Percentiles rank a stretch among this genome's conserved stretches.
Conservation (phyloP, 2,329 filamentous ascomycete genomes). For the Sordariomycetes sp. region DNA sequence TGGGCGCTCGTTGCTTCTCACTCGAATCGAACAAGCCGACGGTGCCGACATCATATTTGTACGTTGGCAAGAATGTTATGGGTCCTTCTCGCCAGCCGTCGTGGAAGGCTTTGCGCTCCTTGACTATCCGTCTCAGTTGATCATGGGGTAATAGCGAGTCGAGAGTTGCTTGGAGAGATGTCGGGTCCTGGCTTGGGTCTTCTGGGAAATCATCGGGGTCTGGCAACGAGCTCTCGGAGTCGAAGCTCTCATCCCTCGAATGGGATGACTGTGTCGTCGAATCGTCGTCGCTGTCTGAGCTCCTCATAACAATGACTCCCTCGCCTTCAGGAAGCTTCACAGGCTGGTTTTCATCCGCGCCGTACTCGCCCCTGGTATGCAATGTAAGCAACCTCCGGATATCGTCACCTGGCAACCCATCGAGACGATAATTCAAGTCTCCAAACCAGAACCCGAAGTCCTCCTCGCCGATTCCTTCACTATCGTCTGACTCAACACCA, state of each 20-base stretch:
- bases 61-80: constrained; percentile 85
- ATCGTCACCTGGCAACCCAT: constrained; percentile 81
- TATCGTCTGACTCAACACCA: constrained; percentile 56
- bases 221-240: constrained; percentile 36
- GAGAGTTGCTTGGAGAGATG: constrained; percentile 80
- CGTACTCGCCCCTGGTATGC: constrained; percentile 73
- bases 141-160: constrained; percentile 84
- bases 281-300: constrained; percentile 37
- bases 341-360: constrained; percentile 33
- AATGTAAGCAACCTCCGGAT: constrained; percentile 76
- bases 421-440: constrained; percentile 88
- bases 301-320: constrained; percentile 37
- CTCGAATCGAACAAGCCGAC: constrained; percentile 89
- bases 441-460: constrained; percentile 96
- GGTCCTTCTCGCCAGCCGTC: constrained; percentile 88
- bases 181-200: constrained; percentile 67
- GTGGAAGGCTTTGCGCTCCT: constrained; percentile 69
- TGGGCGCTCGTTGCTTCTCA: constrained; percentile 85
- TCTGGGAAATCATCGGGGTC: constrained; percentile 58
- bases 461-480: constrained; percentile 71
- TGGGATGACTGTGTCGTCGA: constrained; percentile 21
- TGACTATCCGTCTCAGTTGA: constrained; percentile 69
- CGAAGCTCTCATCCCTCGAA: constrained; percentile 23
- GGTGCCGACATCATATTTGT: constrained; percentile 96
- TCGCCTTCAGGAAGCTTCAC: constrained; percentile 30